Conservation (phyloP, 305 asterid genomes). For the Fraxinus xanthoxyloides region DNA sequence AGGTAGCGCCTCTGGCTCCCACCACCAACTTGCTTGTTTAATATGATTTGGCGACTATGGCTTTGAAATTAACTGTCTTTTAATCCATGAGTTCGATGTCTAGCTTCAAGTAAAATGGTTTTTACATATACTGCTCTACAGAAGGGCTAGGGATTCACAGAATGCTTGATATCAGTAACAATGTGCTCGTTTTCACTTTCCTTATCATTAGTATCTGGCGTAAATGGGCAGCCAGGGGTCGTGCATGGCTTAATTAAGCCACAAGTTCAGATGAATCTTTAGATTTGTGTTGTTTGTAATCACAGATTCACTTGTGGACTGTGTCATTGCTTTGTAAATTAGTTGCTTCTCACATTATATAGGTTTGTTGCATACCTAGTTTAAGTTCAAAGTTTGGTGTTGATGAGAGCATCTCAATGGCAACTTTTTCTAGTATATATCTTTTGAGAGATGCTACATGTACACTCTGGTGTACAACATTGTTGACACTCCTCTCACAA, state of each 20-base stretch:
- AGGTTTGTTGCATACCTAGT: too few species aligned
- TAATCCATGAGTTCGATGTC: too few species aligned
- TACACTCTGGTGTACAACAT: too few species aligned
- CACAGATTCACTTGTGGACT: background rate
- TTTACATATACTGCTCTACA: conserved; percentile 4
- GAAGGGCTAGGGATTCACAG: conserved; percentile 57
- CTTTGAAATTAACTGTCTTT: too few species aligned
- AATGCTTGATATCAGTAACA: conserved; percentile 45
- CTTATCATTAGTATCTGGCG: conserved; percentile 33
- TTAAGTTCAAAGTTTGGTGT: too few species aligned
- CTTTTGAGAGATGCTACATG: too few species aligned
- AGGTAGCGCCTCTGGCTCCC: too few species aligned
- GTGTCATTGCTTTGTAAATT: background rate
- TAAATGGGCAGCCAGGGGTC: conserved; percentile 38
- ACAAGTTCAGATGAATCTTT: background rate
- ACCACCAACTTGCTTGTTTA: too few species aligned
- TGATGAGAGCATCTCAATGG: too few species aligned
- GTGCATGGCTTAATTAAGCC: conserved; percentile 31
- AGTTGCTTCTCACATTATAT: background rate
- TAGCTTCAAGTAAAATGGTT: background rate
- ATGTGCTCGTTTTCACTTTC: conserved; percentile 28
- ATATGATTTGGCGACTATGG: too few species aligned
- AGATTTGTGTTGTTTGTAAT: background rate
- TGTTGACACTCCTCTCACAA: too few species aligned
- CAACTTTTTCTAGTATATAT: too few species aligned